phyloP scores from a whole-genome alignment of 768 basidiomycete species.

The Amylocystis lapponica region DNA sequence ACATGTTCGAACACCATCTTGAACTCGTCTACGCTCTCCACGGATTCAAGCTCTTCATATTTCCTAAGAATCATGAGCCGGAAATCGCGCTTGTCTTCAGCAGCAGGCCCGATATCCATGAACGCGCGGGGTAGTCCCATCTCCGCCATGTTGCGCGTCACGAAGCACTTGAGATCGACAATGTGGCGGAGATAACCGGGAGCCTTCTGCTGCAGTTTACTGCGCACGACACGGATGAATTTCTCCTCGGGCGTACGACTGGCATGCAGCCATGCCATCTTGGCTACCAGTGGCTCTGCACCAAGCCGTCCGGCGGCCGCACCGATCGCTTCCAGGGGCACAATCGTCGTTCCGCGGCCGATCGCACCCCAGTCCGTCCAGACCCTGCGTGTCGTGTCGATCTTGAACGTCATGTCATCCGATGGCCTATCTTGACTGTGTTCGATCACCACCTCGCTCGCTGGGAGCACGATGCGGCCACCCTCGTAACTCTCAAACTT shows the following conservation, averaged over 20 bases:
- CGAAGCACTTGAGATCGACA: conserved; percentile 4
- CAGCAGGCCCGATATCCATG: not conserved
- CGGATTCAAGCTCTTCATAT: conserved; percentile 20
- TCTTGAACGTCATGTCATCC: not conserved
- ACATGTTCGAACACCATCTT: conserved; percentile 24
- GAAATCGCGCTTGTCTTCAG: conserved; percentile 12
- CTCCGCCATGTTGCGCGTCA: conserved; percentile 2
- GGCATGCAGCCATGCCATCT: conserved; percentile 5
- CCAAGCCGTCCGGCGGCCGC: not conserved
- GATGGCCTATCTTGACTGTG: no score
- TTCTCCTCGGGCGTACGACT: not conserved
- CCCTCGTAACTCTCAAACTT: not conserved
- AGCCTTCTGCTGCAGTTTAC: not conserved
- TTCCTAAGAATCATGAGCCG: conserved; percentile 14
- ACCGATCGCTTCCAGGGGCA: not conserved
- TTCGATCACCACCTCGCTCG: not conserved
- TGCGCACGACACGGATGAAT: not conserved
- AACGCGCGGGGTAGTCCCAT: conserved; percentile 9
- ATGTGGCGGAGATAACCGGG: conserved; percentile 1
- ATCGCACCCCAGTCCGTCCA: not conserved
- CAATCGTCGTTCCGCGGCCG: not conserved
- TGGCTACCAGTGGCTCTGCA: conserved; percentile 1
- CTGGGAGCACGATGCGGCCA: not conserved
- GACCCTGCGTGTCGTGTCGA: not conserved
- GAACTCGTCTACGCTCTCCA: conserved; percentile 20